A percentile compares a stretch with the other conserved stretches of the same genome.
phyloP scores from a whole-genome alignment of 441 rosid species.

The Dalechampia spathulata region DNA sequence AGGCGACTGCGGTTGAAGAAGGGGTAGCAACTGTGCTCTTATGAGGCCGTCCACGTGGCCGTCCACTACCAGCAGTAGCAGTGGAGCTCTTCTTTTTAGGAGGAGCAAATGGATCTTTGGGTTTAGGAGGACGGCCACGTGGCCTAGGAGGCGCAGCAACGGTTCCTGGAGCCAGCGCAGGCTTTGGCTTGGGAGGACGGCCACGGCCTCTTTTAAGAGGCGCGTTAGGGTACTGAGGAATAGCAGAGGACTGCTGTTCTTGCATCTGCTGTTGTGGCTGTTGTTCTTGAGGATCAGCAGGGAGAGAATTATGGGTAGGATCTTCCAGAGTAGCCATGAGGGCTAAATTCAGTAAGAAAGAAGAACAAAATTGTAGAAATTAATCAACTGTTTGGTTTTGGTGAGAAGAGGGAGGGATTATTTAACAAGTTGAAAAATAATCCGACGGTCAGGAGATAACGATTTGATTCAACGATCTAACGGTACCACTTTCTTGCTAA shows the following conservation, averaged over 20 bases:
- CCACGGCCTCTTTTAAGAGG: slow-evolving; percentile 83
- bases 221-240: slow-evolving; percentile 40
- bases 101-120: slow-evolving; percentile 41
- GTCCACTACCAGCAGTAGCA: slow-evolving; percentile 33
- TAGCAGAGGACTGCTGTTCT: slow-evolving; percentile 2
- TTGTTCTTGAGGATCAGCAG: background rate
- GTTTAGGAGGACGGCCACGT: slow-evolving; percentile 69
- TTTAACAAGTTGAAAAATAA: slow-evolving; percentile 23
- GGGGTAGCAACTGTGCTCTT: slow-evolving; percentile 20
- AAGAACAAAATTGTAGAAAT: background rate
- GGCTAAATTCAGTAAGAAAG: background rate
- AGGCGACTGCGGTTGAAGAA: background rate
- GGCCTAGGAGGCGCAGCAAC: slow-evolving; percentile 39
- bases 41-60: slow-evolving; percentile 71
- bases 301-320: background rate
- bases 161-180: slow-evolving; percentile 21
- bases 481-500: slow-evolving; percentile 25
- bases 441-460: slow-evolving; percentile 29
- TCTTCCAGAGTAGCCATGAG: slow-evolving; percentile 22
- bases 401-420: slow-evolving; percentile 12
- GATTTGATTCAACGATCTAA: slow-evolving; percentile 23
- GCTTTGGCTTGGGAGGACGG: slow-evolving; percentile 64
- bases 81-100: slow-evolving; percentile 17
- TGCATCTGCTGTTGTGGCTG: slow-evolving; percentile 4
- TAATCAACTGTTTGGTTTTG: slow-evolving; percentile 13